Conservation (phyloP, 768 basidiomycete genomes). For the Tricholoma hemisulphureum region DNA sequence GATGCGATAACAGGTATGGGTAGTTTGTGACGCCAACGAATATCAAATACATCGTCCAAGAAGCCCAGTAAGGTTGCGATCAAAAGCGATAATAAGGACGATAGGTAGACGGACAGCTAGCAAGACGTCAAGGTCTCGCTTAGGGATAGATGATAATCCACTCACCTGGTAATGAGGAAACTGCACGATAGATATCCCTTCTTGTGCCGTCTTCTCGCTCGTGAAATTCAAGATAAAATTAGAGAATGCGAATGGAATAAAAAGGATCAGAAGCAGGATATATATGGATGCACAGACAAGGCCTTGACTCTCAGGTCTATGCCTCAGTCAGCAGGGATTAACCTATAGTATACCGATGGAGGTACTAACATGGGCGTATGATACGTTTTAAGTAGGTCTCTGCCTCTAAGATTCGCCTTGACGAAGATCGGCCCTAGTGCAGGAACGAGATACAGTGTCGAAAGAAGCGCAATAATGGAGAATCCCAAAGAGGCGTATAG, state of each 20-base stretch:
- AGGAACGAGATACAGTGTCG: conserved; percentile 78
- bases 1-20: conserved; percentile 96
- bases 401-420: conserved; percentile 78
- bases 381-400: conserved; percentile 84
- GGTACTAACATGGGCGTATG: conserved; percentile 62
- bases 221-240: conserved; percentile 54
- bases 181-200: conserved; percentile 65
- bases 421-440: conserved; percentile 78
- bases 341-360: neutral
- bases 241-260: conserved; percentile 95
- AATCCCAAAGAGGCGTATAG: conserved; percentile 81
- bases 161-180: conserved; percentile 79
- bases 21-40: conserved; percentile 96
- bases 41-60: conserved; percentile 96
- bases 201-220: conserved; percentile 40
- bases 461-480: conserved; percentile 77
- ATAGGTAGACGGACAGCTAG: conserved; percentile 89
- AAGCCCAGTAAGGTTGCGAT: conserved; percentile 95
- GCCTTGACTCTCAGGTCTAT: conserved; percentile 93
- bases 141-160: neutral
- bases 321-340: conserved; percentile 4
- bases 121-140: neutral
- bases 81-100: conserved; percentile 86
- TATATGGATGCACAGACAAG: conserved; percentile 89
- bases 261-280: conserved; percentile 81